phyloP scores from a whole-genome alignment of 1,284 basidiomycete genomes.

The Marasmius fiardii region DNA sequence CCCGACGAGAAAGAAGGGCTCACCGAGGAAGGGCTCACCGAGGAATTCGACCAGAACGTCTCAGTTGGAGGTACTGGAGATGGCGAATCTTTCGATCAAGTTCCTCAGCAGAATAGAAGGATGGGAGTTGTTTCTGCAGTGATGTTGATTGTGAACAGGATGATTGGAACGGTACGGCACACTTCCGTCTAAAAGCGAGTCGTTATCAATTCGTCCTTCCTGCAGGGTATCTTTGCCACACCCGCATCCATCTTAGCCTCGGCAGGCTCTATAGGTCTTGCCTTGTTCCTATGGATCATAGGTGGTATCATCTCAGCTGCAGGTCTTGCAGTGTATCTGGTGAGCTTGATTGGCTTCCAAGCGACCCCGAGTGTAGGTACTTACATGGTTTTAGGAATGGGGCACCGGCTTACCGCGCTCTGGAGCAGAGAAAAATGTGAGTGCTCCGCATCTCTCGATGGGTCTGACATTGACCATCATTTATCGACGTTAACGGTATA shows the following conservation, averaged over 20 bases:
- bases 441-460: conserved; percentile 16
- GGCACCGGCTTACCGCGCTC: conserved; percentile 15
- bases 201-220: no score
- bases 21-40: no score
- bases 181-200: no score
- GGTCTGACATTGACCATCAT: not conserved
- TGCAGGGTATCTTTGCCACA: conserved; percentile 11
- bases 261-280: conserved; percentile 11
- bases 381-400: conserved; percentile 14
- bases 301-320: conserved; percentile 26
- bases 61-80: no score
- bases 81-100: conserved; percentile 1
- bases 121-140: conserved; percentile 8
- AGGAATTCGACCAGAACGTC: no score
- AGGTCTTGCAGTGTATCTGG: conserved; percentile 29
- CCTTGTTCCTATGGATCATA: conserved; percentile 27
- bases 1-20: no score
- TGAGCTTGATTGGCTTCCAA: conserved; percentile 11
- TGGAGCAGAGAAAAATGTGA: conserved; percentile 16
- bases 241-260: conserved; percentile 8
- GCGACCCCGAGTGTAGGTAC: not conserved
- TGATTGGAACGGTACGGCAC: conserved; percentile 12
- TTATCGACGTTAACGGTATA: no score
- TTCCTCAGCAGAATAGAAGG: conserved; percentile 2
- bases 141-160: conserved; percentile 12